Evolutionary conservation across 2,329 filamentous ascomycete genomes (phyloP), one percentile per base, ranked within the genome.

Genomic region (Alternaria metachromatica): DNA sequence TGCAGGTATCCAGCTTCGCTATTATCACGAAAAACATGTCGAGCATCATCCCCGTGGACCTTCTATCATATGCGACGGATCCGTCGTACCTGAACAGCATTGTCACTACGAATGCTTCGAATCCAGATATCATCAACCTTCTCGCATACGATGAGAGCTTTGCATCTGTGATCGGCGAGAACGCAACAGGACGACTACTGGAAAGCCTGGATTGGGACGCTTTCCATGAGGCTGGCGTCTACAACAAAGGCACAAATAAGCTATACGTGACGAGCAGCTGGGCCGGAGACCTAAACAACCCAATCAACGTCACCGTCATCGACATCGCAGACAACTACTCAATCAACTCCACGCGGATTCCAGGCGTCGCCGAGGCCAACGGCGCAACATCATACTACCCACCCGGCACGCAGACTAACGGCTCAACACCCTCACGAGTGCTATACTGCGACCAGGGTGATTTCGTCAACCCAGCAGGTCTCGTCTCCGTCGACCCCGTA

Each of bases 401-500:
- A 15, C 78, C 78, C 1, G 73, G 72, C 26, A 61, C 66, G 8
- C 63, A 67, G 21, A 49, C 60, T 37, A 74, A 73, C 46, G 62
- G 56, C 51, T 69, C 72, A 3, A 73, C 74, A 0, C 72, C 76
- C 8, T 66, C 76, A 2, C 58, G 66, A 9, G 62, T 79, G 2
- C 66, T 80, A 23, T 79, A 75, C 66, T 76, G 72, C 65, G 78
- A 80, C 63, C 72, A 79, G 63, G 78, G 78, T 30, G 73, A 77
- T 55, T 77, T 80, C 41, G 76, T 82, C 68, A 78, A 83, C 63
- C 77, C 80, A 44, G 77, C 80, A 0, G 79, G 78, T 3, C 78
- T 85, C 51, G 76, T 82, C 7, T 80, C 78, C 6, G 76, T 85
- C n/a, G 82, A 84, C 64, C 83, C 80, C 2, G 73, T 74, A 6